Evolutionary conservation across 2,329 filamentous ascomycete species (phyloP).

Genomic region (Pseudogymnoascus sp.): DNA sequence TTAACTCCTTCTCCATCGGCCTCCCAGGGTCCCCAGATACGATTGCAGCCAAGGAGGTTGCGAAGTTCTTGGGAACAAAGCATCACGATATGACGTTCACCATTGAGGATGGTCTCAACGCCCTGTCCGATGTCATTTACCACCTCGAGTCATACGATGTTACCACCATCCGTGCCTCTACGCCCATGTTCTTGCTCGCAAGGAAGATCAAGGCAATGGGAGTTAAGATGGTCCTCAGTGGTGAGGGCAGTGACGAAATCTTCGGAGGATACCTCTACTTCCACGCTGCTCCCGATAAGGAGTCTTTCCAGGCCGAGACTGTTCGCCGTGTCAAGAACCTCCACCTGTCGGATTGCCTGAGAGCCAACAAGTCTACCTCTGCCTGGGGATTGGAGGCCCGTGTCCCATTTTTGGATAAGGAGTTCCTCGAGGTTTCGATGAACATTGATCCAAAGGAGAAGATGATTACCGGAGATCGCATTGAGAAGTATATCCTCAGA

Average conservation of each 20-base stretch:
- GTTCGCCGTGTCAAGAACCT: slow-evolving; percentile 93
- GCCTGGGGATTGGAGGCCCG: slow-evolving; percentile 97
- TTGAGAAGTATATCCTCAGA: slow-evolving; percentile 97
- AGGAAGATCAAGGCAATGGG: slow-evolving; percentile 99
- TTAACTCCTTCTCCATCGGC: slow-evolving; percentile 98
- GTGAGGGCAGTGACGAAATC: slow-evolving; percentile 95
- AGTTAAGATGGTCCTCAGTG: slow-evolving; percentile 98
- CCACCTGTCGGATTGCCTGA: slow-evolving; percentile 89
- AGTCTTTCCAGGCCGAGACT: slow-evolving; percentile 92
- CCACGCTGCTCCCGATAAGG: slow-evolving; percentile 84
- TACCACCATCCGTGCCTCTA: slow-evolving; percentile 95
- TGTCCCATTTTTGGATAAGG: slow-evolving; percentile 95
- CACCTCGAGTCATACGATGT: slow-evolving; percentile 98
- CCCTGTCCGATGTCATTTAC: slow-evolving; percentile 94
- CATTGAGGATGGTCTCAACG: slow-evolving; percentile 93
- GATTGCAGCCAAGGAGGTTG: slow-evolving; percentile 83
- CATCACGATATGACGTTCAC: slow-evolving; percentile 99
- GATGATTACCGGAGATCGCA: slow-evolving; percentile 76
- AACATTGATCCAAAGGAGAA: slow-evolving; percentile 91
- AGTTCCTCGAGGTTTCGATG: slow-evolving; percentile 91
- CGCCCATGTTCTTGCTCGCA: slow-evolving; percentile 95
- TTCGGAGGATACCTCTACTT: slow-evolving; percentile 99
- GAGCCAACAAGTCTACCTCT: slow-evolving; percentile 97
- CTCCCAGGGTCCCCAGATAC: slow-evolving; percentile 89
- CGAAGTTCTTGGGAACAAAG: slow-evolving; percentile 93